These are phyloP conservation scores for Toxicodendron radicans DNA, from an alignment of 345 rosid species.

Conservation along the genomic window DNA sequence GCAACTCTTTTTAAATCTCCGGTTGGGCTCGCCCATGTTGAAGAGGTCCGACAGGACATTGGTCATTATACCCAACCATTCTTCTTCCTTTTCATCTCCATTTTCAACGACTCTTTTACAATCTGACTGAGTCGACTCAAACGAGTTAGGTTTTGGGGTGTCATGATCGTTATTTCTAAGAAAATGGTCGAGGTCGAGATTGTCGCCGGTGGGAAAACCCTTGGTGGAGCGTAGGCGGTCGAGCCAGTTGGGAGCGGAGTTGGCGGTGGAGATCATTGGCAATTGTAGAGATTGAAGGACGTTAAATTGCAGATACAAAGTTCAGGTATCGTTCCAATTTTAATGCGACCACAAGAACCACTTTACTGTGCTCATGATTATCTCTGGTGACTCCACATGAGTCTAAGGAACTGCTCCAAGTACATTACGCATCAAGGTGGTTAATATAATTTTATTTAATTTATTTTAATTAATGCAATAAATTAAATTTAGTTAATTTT, in stretches of 20 bases:
- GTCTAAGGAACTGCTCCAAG: too few species aligned
- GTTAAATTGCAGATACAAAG: conserved; percentile 4
- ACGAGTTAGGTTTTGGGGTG: conserved; percentile 10
- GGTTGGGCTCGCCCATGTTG: conserved; percentile 43
- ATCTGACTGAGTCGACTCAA: conserved; percentile 43
- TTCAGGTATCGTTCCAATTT: too few species aligned
- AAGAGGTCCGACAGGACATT: conserved; percentile 83
- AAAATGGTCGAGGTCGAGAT: conserved; percentile 66
- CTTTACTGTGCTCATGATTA: background rate
- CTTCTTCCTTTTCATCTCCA: conserved; percentile 27
- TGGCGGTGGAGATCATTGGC: conserved; percentile 55
- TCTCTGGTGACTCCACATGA: too few species aligned
- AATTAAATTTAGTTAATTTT: too few species aligned
- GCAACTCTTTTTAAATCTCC: conserved; percentile 41
- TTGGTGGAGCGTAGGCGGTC: conserved; percentile 81
- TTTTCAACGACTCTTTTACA: conserved; percentile 11
- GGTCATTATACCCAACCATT: conserved; percentile 66
- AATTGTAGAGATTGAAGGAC: background rate
- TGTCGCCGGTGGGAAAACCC: conserved; percentile 63
- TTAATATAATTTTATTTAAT: too few species aligned
- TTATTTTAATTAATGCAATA: too few species aligned
- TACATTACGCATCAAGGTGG: too few species aligned
- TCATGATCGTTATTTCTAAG: conserved; percentile 30
- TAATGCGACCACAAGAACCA: background rate
- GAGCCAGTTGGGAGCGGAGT: conserved; percentile 75